A percentile compares a stretch with the other conserved stretches of the same genome.
phyloP scores from a whole-genome alignment of 768 basidiomycete species.

The Amanita phalloides region DNA sequence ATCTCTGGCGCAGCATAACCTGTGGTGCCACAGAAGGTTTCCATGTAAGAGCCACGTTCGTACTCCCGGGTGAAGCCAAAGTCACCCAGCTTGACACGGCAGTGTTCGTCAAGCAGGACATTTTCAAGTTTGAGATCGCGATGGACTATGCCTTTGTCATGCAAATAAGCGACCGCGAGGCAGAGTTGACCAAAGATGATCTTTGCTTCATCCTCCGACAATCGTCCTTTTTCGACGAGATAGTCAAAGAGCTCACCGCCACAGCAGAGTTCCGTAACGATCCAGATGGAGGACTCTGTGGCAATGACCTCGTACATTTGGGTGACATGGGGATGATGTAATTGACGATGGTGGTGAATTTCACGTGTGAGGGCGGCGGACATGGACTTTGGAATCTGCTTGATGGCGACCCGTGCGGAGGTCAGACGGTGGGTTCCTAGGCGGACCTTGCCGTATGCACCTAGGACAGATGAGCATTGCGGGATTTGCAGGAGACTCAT shows the following conservation, averaged over 20 bases:
- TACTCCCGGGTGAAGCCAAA: slow-evolving; percentile 94
- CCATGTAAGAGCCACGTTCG: slow-evolving; percentile 66
- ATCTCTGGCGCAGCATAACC: slow-evolving; percentile 93
- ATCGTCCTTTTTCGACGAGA: slow-evolving; percentile 85
- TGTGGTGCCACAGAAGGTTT: slow-evolving; percentile 93
- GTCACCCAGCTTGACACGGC: slow-evolving; percentile 88
- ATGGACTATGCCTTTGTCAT: slow-evolving; percentile 89
- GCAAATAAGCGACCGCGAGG: slow-evolving; percentile 88
- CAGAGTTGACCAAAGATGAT: slow-evolving; percentile 93
- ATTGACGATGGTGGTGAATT: slow-evolving; percentile 95
- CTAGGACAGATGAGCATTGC: slow-evolving; percentile 26
- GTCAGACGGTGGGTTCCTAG: slow-evolving; percentile 92
- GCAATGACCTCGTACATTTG: slow-evolving; percentile 98
- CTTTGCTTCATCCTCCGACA: slow-evolving; percentile 76
- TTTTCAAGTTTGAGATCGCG: slow-evolving; percentile 97
- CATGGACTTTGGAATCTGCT: slow-evolving; percentile 94
- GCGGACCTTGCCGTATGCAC: slow-evolving; percentile 92
- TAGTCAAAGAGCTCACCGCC: slow-evolving; percentile 99
- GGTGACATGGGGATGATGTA: slow-evolving; percentile 92
- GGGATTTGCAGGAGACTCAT: slow-evolving; percentile 2
- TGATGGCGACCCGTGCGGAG: slow-evolving; percentile 87
- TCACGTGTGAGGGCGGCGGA: slow-evolving; percentile 89
- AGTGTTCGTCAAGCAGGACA: slow-evolving; percentile 81
- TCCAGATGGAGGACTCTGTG: slow-evolving; percentile 92
- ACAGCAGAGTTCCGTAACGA: slow-evolving; percentile 92